These are phyloP conservation scores for Cavenderia fasciculata DNA, from an alignment of 78 protist species.

Conservation along the genomic window DNA sequence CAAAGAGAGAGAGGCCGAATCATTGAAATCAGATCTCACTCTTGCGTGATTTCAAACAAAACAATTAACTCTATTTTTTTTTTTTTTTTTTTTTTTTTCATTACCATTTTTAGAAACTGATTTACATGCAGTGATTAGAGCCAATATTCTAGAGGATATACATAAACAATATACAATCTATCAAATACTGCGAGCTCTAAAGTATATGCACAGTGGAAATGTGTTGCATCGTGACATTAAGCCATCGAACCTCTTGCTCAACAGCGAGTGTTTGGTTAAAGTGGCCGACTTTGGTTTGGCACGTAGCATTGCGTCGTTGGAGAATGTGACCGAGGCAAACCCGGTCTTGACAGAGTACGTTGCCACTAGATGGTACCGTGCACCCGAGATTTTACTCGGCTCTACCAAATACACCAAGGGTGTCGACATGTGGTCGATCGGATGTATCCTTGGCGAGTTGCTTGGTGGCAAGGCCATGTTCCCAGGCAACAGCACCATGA, in stretches of 20 bases:
- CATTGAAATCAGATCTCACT: no score
- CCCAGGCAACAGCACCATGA: constrained; percentile 98
- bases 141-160: constrained; percentile 96
- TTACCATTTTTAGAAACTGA: constrained; percentile 90
- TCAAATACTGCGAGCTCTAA: constrained; percentile 95
- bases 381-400: constrained; percentile 99
- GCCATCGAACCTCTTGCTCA: constrained; percentile 97
- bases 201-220: constrained; percentile 95
- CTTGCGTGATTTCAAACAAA: no score
- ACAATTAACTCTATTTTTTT: not conserved
- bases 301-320: constrained; percentile 50
- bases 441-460: constrained; percentile 98
- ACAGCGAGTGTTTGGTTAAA: constrained; percentile 94
- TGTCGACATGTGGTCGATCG: constrained; percentile 88
- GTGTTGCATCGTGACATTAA: constrained; percentile 96
- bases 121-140: constrained; percentile 98
- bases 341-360: constrained; percentile 98
- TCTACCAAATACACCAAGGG: constrained; percentile 87
- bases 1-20: no score
- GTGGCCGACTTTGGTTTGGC: constrained; percentile 95
- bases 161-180: constrained; percentile 97
- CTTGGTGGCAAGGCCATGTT: constrained; percentile 97
- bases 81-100: not conserved
- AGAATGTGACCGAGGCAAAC: constrained; percentile 49
- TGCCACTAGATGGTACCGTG: constrained; percentile 97